Conservation (phyloP, 2,329 filamentous ascomycete species). For the Epichloe coenophiala region DNA sequence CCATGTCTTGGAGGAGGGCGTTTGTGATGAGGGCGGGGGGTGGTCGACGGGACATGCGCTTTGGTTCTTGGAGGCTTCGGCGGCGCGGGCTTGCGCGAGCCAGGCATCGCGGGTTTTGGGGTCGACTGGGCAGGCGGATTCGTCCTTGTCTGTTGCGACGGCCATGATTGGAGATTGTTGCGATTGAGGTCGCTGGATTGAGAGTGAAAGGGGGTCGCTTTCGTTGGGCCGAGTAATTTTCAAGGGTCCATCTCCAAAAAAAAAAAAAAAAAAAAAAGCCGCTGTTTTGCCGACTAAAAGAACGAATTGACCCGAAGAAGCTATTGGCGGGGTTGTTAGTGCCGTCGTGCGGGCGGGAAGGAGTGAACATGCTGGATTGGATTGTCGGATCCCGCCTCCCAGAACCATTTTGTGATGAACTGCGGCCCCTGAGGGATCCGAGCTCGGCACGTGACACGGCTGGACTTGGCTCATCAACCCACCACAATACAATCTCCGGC, state of each 20-base stretch:
- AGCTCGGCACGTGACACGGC: neutral
- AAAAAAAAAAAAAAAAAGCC: too few species aligned
- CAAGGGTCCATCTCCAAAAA: too few species aligned
- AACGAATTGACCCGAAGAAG: too few species aligned
- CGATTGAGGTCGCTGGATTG: neutral
- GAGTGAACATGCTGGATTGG: too few species aligned
- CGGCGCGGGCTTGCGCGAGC: slow-evolving; percentile 49
- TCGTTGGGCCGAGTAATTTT: too few species aligned
- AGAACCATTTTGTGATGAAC: too few species aligned
- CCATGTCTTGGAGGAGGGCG: slow-evolving; percentile 26
- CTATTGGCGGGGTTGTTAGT: too few species aligned
- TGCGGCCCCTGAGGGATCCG: neutral
- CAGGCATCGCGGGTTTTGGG: slow-evolving; percentile 79
- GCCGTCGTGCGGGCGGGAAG: too few species aligned
- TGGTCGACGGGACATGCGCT: slow-evolving; percentile 22
- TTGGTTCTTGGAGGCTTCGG: slow-evolving; percentile 10
- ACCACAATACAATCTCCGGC: neutral
- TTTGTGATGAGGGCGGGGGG: slow-evolving; percentile 7
- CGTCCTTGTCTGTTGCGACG: slow-evolving; percentile 8
- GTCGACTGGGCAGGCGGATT: slow-evolving; percentile 67
- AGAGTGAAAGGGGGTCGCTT: neutral
- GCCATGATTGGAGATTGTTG: neutral
- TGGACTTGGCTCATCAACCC: too few species aligned
- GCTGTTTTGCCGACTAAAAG: too few species aligned
- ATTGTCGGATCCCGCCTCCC: too few species aligned